phyloP scores from a whole-genome alignment of 495 filamentous ascomycete species.

The Melanomma pulvis-pyrius region DNA sequence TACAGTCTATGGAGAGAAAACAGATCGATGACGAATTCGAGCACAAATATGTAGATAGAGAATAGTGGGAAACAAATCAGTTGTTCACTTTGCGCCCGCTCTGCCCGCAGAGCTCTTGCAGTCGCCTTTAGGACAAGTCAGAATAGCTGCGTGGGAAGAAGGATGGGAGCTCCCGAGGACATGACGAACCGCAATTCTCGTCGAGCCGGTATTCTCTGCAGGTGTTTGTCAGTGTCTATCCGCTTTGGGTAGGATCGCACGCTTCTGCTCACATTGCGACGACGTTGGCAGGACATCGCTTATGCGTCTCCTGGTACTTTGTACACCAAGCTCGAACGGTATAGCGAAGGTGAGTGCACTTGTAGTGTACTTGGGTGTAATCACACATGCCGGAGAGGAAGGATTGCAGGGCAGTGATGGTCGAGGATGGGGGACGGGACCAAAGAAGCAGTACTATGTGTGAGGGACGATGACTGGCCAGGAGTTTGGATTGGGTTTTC shows the following conservation, averaged over 20 bases:
- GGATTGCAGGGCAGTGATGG: neutral
- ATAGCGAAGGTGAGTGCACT: conserved; percentile 55
- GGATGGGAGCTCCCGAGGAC: neutral
- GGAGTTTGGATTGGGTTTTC: conserved; percentile 7
- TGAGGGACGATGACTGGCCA: conserved; percentile 19
- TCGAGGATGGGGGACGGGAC: neutral
- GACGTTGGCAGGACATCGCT: conserved; percentile 53
- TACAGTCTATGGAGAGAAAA: neutral
- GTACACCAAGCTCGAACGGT: conserved; percentile 58
- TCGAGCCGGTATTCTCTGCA: conserved; percentile 48
- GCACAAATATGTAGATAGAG: neutral
- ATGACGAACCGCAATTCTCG: conserved; percentile 48
- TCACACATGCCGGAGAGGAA: conserved; percentile 53
- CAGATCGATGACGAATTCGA: conserved; percentile 9
- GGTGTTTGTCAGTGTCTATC: conserved; percentile 6
- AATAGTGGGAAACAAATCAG: neutral
- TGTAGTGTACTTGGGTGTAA: conserved; percentile 56
- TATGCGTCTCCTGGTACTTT: conserved; percentile 52
- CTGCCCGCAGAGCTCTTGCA: conserved; percentile 28
- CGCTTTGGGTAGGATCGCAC: neutral
- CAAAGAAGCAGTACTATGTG: neutral
- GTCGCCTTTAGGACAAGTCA: conserved; percentile 18
- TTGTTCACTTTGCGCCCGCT: conserved; percentile 4
- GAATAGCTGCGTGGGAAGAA: too few relatives aligned
- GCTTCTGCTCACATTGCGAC: conserved; percentile 49